Percentiles rank a stretch among this genome's conserved stretches.
These are phyloP conservation scores for Calonectria henricotiae DNA, from an alignment of 2,329 filamentous ascomycete genomes.

Conservation along the genomic window DNA sequence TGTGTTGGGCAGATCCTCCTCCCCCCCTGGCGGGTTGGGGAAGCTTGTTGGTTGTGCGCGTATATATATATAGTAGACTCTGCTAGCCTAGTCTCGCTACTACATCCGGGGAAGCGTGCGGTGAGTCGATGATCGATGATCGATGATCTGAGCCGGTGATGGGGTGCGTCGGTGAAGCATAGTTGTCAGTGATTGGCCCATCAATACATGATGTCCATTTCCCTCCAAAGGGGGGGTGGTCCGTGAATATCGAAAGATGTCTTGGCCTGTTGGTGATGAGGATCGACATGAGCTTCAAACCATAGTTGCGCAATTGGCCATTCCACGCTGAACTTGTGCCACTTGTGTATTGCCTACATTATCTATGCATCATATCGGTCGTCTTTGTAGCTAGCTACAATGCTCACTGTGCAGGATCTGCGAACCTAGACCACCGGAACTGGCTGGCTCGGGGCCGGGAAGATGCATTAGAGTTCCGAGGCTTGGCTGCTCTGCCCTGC, in stretches of 20 bases:
- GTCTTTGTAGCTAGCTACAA: too few species aligned
- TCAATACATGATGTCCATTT: background rate
- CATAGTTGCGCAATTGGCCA: background rate
- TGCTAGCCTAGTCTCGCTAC: conserved; percentile 8
- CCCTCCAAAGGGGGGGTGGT: background rate
- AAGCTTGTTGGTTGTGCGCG: conserved; percentile 16
- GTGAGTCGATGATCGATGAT: conserved; percentile 19
- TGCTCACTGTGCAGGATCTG: too few species aligned
- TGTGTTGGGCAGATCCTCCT: conserved; percentile 14
- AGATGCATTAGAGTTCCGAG: too few species aligned
- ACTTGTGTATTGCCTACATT: background rate
- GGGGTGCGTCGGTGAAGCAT: conserved; percentile 4
- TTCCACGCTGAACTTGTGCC: background rate
- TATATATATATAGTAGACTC: background rate
- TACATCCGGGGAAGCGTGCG: conserved; percentile 18
- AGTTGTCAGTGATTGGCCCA: conserved; percentile 9
- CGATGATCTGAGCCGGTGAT: conserved; percentile 9
- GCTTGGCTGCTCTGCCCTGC: too few species aligned
- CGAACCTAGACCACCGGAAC: too few species aligned
- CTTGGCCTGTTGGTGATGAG: conserved; percentile 11
- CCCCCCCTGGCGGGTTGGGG: conserved; percentile 6
- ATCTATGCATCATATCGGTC: too few species aligned
- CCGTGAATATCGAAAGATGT: conserved; percentile 17
- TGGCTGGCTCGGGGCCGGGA: too few species aligned
- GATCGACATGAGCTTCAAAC: conserved; percentile 6